A percentile compares a stretch with the other conserved stretches of the same genome.
Conservation (phyloP, 345 rosid species). For the Salix exigua region DNA sequence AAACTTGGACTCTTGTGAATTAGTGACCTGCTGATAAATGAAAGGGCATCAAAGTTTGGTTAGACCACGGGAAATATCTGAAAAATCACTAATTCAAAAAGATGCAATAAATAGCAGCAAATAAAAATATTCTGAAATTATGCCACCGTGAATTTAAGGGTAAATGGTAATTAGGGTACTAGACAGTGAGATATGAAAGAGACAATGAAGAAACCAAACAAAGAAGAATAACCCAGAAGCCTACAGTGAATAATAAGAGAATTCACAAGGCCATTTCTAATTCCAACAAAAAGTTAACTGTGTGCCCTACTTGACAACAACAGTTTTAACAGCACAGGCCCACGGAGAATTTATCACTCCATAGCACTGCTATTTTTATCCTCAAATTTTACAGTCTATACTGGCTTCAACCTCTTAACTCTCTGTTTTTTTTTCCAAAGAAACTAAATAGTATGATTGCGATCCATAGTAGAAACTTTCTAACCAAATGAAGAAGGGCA, state of each 20-base stretch:
- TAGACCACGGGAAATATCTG: conserved; percentile 54
- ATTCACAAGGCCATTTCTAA: conserved; percentile 38
- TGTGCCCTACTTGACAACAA: conserved; percentile 36
- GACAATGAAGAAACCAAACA: conserved; percentile 40
- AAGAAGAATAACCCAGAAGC: conserved; percentile 41
- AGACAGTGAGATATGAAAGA: conserved; percentile 38
- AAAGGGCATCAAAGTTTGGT: conserved; percentile 40
- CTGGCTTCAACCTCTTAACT: conserved; percentile 9
- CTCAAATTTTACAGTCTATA: conserved; percentile 28
- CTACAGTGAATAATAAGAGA: conserved; percentile 20
- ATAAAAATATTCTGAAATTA: conserved; percentile 8
- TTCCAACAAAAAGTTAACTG: conserved; percentile 37
- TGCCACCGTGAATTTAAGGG: conserved; percentile 30
- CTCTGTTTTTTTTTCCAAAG: conserved; percentile 23
- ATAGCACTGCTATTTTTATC: conserved; percentile 6
- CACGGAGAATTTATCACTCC: conserved; percentile 34
- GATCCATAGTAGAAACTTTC: background rate
- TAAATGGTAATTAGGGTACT: conserved; percentile 37
- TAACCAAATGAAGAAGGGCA: background rate
- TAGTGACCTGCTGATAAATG: conserved; percentile 39
- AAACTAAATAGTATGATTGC: background rate
- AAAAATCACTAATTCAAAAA: conserved; percentile 30
- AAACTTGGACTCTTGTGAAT: conserved; percentile 47
- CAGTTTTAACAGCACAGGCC: conserved; percentile 58
- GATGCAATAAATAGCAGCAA: conserved; percentile 36